phyloP scores from a whole-genome alignment of 192 early-diverging fungal species.

The Jimgerdemannia flammicorona region DNA sequence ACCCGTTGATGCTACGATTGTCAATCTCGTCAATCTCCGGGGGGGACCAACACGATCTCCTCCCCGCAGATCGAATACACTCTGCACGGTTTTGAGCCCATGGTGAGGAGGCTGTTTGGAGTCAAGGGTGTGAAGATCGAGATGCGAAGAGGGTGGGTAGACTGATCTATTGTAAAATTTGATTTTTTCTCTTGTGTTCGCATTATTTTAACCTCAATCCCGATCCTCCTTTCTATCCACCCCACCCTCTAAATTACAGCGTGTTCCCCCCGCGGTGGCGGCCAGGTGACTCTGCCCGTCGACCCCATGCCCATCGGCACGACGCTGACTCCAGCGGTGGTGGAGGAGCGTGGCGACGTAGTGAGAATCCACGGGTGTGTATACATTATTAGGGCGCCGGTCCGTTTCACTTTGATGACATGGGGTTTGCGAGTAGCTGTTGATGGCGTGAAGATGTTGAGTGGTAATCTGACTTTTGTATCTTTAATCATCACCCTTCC shows the following conservation, averaged over 20 bases:
- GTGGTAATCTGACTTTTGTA: too few species aligned
- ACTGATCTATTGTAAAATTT: not conserved
- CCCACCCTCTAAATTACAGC: not conserved
- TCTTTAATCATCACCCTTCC: too few species aligned
- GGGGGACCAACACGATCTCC: conserved; percentile 28
- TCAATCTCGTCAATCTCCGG: conserved; percentile 19
- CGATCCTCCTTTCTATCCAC: too few species aligned
- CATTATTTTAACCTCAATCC: too few species aligned
- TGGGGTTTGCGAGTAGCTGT: too few species aligned
- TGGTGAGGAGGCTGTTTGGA: not conserved
- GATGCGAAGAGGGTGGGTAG: not conserved
- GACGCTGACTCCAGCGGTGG: conserved; percentile 9
- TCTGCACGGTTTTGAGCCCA: conserved; percentile 7
- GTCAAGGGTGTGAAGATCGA: not conserved
- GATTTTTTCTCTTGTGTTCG: too few species aligned
- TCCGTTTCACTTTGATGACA: not conserved
- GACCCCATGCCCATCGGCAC: conserved; percentile 12
- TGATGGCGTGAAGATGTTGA: too few species aligned
- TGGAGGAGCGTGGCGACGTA: conserved; percentile 5
- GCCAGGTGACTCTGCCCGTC: conserved; percentile 16
- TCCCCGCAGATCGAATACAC: conserved; percentile 22
- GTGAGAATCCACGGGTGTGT: conserved; percentile 8
- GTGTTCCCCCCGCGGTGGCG: conserved; percentile 31
- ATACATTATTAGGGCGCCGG: not conserved
- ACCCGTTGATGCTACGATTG: not conserved